Evolutionary conservation across 495 filamentous ascomycete genomes (phyloP), one percentile per base, ranked within the genome.

Genomic region (Penicillium waksmanii): DNA sequence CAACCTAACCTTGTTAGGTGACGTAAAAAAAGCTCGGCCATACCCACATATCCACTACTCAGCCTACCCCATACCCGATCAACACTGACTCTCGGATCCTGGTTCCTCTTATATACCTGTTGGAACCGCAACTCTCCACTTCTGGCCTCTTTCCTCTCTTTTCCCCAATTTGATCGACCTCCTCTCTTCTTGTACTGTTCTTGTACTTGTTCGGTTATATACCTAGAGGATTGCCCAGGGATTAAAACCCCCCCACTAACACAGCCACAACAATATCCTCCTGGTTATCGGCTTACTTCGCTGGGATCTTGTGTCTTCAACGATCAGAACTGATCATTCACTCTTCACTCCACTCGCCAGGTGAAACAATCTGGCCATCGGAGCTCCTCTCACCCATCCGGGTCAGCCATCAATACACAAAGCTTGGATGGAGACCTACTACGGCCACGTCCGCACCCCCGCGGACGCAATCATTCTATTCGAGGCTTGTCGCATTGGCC

Each of bases 381-480:
- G 27, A 31, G 27, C 27, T 31, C 6, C 27, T 31, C 27, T 31
- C 27, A 2, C 27, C 27, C 27, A 31, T 31, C 27, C 1, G 27
- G 27, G 27, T 31, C 27, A 31, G 36, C 11, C 15, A 13, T 38
- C 36, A 38, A 38, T 44, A 44, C 61, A 52, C 2, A 62, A 65
- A 64, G 64, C 61, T 64, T 69, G 69, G 70, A 98, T 98, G 95
- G 95, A 98, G 76, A 98, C 95, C 17, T 98, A 97, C 73, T 82
- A 92, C 79, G 95, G 95, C 47, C 86, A 89, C 66, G 93, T 98
- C 64, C 89, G 93, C 74, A 92, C 93, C 8, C 94, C 95, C 8
- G 86, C 85, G 67, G 95, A 98, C 77, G 95, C 95, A 61, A 97
- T 98, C 79, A 90, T 97, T 65, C 81, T 98, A 38, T 98, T 98